These are phyloP conservation scores for Verticillium nonalfalfae DNA, from an alignment of 2,329 filamentous ascomycete genomes.

Conservation along the genomic window DNA sequence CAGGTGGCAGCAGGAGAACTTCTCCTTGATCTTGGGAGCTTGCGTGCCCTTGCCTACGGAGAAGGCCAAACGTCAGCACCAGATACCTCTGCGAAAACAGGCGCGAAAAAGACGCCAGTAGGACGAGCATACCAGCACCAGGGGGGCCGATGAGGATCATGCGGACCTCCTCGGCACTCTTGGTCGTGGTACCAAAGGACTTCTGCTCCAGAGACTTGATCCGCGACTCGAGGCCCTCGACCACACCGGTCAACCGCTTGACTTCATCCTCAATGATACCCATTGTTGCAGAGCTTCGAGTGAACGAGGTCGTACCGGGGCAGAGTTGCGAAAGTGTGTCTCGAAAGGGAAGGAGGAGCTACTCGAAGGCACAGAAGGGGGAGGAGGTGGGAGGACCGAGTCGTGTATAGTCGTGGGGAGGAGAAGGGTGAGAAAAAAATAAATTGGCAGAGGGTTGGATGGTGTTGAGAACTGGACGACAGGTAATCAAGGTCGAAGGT, in stretches of 20 bases:
- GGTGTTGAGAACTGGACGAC: not conserved
- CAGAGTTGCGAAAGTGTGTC: slow-evolving; percentile 7
- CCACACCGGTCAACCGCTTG: slow-evolving; percentile 76
- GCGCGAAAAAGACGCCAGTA: slow-evolving; percentile 1
- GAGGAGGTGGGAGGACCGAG: slow-evolving; percentile 4
- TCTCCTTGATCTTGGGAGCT: slow-evolving; percentile 96
- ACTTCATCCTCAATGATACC: slow-evolving; percentile 82
- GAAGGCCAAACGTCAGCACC: slow-evolving; percentile 2
- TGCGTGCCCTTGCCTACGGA: slow-evolving; percentile 94
- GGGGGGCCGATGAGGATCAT: slow-evolving; percentile 98
- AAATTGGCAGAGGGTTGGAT: slow-evolving; percentile 2
- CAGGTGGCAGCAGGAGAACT: slow-evolving; percentile 94
- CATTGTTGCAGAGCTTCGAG: slow-evolving; percentile 53
- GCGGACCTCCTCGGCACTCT: slow-evolving; percentile 64
- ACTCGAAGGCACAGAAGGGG: not conserved
- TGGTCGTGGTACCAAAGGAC: slow-evolving; percentile 49
- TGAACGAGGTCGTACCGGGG: slow-evolving; percentile 14
- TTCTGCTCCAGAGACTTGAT: slow-evolving; percentile 79
- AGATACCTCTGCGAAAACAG: not conserved
- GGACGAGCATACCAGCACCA: slow-evolving; percentile 71
- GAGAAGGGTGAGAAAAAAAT: slow-evolving; percentile 8
- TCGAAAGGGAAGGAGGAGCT: slow-evolving; percentile 1
- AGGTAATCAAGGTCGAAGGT: slow-evolving; percentile 3
- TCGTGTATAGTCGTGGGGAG: slow-evolving; percentile 3
- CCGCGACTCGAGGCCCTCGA: slow-evolving; percentile 77